A percentile compares a stretch with the other conserved stretches of the same genome.
These are phyloP conservation scores for Gracilaria caudata DNA, from an alignment of 23 red algal species.

Conservation along the genomic window DNA sequence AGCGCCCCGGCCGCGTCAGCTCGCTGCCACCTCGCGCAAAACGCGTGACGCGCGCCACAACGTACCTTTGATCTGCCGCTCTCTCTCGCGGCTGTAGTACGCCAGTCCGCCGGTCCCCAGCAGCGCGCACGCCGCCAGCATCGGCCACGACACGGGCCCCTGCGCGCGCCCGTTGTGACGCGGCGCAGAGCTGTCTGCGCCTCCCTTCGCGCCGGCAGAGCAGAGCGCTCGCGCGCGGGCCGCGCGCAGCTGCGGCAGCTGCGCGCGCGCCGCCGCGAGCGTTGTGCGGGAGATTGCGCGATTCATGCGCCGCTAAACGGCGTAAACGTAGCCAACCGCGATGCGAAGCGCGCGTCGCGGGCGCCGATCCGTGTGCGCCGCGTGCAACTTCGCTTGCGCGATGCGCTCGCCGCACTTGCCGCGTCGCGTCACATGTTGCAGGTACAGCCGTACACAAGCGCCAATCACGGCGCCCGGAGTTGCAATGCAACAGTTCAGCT, in stretches of 20 bases:
- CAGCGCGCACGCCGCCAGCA: constrained; percentile 35
- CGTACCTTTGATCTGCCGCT: constrained; percentile 50
- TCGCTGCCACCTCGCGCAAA: too few species aligned
- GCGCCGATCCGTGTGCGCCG: too few species aligned
- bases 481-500: too few species aligned
- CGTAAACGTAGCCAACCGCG: too few species aligned
- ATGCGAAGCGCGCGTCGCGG: too few species aligned
- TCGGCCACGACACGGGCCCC: constrained; percentile 63
- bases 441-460: too few species aligned
- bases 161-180: background rate
- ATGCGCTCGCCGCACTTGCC: too few species aligned
- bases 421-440: too few species aligned
- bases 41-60: too few species aligned
- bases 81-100: constrained; percentile 61
- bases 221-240: background rate
- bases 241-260: background rate
- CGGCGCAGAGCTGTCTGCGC: background rate
- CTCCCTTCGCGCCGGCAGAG: background rate
- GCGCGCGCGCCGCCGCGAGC: background rate
- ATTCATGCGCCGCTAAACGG: background rate
- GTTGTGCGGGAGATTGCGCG: too few species aligned
- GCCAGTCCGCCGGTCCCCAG: constrained; percentile 52
- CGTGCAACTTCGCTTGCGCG: too few species aligned
- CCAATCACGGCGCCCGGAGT: background rate
- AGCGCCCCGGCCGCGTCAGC: background rate